Percentiles rank a stretch among this genome's conserved stretches.
These are phyloP conservation scores for Dryadomyces quercus-mongolicae DNA, from an alignment of 2,329 filamentous ascomycete species.

Conservation along the genomic window DNA sequence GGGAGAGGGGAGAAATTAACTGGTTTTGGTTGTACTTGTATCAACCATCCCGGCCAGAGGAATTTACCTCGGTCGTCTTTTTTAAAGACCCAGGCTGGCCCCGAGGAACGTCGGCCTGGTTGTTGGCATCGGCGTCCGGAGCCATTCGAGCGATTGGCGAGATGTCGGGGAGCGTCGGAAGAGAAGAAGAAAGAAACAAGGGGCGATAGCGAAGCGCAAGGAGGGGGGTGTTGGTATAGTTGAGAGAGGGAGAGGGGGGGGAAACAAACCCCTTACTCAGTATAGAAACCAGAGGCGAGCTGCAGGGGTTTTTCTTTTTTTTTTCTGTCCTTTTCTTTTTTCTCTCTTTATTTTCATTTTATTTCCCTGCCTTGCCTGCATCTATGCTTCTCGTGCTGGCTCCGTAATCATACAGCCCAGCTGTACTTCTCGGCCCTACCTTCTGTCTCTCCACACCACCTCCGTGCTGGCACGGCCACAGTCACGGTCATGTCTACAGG, in stretches of 20 bases:
- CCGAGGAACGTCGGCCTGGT: too few relatives aligned
- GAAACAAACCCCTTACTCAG: slow-evolving; percentile 2
- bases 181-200: too few relatives aligned
- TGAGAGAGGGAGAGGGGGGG: neutral
- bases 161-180: too few relatives aligned
- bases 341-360: neutral
- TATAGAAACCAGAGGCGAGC: slow-evolving; percentile 9
- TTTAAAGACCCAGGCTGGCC: neutral
- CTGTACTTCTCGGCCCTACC: neutral
- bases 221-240: neutral
- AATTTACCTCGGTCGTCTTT: neutral
- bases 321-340: neutral
- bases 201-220: neutral
- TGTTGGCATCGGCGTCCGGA: too few relatives aligned
- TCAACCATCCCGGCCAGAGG: neutral
- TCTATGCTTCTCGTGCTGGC: neutral
- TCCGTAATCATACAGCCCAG: neutral
- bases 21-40: neutral
- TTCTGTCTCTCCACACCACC: too few relatives aligned
- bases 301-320: neutral
- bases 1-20: too few relatives aligned
- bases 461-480: too few relatives aligned
- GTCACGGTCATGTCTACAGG: too few relatives aligned
- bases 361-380: neutral
- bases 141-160: too few relatives aligned